Evolutionary conservation across 2,329 filamentous ascomycete genomes (phyloP), one percentile per base, ranked within the genome.

Genomic region (Clarireedia homoeocarpa): DNA sequence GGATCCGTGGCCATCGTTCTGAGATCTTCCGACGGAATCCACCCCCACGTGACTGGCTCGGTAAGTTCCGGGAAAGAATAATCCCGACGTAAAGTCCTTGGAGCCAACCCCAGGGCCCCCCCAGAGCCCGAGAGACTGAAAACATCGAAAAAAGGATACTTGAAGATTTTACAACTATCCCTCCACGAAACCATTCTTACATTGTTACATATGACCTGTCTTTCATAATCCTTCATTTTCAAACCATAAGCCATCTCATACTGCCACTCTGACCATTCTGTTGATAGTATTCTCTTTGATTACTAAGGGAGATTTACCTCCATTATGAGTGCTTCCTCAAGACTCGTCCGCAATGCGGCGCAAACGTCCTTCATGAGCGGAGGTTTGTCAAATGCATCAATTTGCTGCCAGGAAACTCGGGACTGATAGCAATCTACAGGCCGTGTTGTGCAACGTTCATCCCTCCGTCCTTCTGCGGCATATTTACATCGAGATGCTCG

Each of bases 311-410:
- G 24, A 47, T 39, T 53, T 44, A 30, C 54, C 48, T 52, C 27
- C 30, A 42, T 15, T 36, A 71, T 71, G 69, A 71, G 68, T 59
- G 63, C 66, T 61, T 68, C 69, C 52, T 66, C 69, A 27, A 67
- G 67, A 64, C 57, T 71, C 39, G 67, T 69, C 62, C 69, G 67
- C 60, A 67, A 60, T 63, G 69, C 68, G 58, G 65, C 65, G 57
- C 68, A 67, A 63, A 61, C 60, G 50, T 63, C 68, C 26, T 62
- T 70, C 52, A 56, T 67, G 52, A 61, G 51, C 48, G 62, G 61
- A 58, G 55, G 68, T 70, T 64, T 30, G 62, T 61, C 26, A 54
- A 47, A 63, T 66, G 62, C 51, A 57, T 58, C 34, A 48, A 30
- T 27, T 17, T 4, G 24, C 17, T 24, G 20, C 1, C 17, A 17